Base-by-base conservation (phyloP, 164 flowering plant genomes). In the Tinospora cordifolia region DNA sequence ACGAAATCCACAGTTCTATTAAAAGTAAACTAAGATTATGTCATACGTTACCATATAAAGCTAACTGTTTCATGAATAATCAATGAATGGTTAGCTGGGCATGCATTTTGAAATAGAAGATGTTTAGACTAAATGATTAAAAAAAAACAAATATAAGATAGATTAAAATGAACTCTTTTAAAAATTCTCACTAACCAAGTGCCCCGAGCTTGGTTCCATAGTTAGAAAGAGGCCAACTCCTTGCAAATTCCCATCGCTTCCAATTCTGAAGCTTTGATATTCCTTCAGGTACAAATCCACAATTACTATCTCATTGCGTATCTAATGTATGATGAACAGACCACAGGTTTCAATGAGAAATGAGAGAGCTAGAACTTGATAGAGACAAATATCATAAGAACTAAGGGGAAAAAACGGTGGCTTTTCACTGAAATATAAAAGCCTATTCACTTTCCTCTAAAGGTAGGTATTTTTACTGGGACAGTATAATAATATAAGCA, bases 211-310 rank as follows among this genome's bases (percentile, higher is more conserved):
- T 67, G 97, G 97, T 76, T 94, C 91, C 65, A 72, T 78, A 71
- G 79, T 88, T 71, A 94, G 83, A 76, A 89, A 92, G 65, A 94
- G 79, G 63, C 97, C 97, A 70, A 94, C 97, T 22, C 99, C 97
- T 81, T 88, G 97, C 83, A 94, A 73, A 71, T 90, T 94, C 47
- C 99, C 97, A 76, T 89, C 93, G 75, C 91, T 94, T 69, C 97
- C 97, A 66, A 94, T 90, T 75, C 93, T 81, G 68, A 91, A 94
- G 79, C 87, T 92, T 79, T 90, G 95, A 76, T 88, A 94, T 65
- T 94, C 99, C 99, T 92, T 87, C 65, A 70, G 46, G 57, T 68
- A 49, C 65, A 72, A 62, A 63, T 62, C 46, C 71, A 77, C 11
- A 40, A 22, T 63, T 22, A 63, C 69, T 27, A 36, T 19, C 34